Evolutionary conservation across 1,284 basidiomycete genomes (phyloP), one percentile per base, ranked within the genome.

Genomic region (Cutaneotrichosporon sp.): DNA sequence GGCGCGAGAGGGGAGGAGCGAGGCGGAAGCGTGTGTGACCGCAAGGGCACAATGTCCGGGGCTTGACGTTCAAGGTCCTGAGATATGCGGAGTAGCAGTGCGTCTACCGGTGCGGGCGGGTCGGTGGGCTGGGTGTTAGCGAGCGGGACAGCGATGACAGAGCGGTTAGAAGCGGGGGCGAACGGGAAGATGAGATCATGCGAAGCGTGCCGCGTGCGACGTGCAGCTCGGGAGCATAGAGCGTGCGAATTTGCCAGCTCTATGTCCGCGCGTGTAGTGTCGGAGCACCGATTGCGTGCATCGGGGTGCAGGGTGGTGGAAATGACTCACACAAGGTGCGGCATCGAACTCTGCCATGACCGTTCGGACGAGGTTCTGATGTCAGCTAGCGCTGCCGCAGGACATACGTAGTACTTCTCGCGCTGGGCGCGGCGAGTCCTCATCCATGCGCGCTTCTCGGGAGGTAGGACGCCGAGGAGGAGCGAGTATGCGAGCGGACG

Each of bases 401-500:
- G 14, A 62, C 76, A 60, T 60, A 77, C 76, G 61, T 78, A 73
- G 65, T 81, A 81, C 46, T 62, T 60, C 36, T 65, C 42, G 26
- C 75, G 55, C 56, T 74, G 70, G 4, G 63, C 46, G 9, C 64
- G 58, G 7, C 61, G 50, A 10, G 70, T 67, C n/a, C 61, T 34
- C 36, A 64, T 70, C 80, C 80, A 81, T 31, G 31, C 26, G 4
- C 59, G n/a, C 68, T 80, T 79, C 34, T 77, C 69, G 0, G 65
- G 36, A 0, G 76, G 74, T 2, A 79, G 60, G 0, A 69, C 63
- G 16, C 75, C 78, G 2, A 81, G 69, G 8, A 81, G 65, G 1
- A 81, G 58, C 9, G 74, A 71, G 58, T 78, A 81, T 0, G 76
- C 71, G 42, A 79, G 62, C 11, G 80, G 78, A 13, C 80, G 70